Conservation (phyloP, 1,284 basidiomycete genomes). For the Microbotryum silenes-acaulis region DNA sequence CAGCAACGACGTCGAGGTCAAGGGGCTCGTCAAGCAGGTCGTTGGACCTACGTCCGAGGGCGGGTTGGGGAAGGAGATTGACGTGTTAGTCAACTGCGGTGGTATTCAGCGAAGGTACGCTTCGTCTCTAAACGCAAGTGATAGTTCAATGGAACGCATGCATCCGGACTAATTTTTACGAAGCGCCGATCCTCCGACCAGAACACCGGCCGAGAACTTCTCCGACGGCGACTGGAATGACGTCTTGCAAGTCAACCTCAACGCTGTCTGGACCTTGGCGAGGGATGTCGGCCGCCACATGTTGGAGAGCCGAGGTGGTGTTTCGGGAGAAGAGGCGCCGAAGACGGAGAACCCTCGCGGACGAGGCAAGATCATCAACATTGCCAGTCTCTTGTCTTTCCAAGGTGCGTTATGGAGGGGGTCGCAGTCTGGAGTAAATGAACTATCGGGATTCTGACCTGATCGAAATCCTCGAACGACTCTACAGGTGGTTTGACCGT, state of each 20-base stretch:
- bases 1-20: constrained; percentile 58
- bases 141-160: too few relatives aligned
- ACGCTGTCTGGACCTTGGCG: constrained; percentile 64
- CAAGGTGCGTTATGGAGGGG: constrained; percentile 47
- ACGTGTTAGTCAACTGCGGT: constrained; percentile 87
- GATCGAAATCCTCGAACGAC: not conserved
- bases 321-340: constrained; percentile 31
- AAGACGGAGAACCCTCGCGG: constrained; percentile 43
- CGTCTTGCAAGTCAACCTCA: constrained; percentile 58
- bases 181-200: constrained; percentile 23
- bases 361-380: constrained; percentile 73
- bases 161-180: too few relatives aligned
- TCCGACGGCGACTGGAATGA: constrained; percentile 82
- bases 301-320: constrained; percentile 46
- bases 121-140: too few relatives aligned
- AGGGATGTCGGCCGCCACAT: constrained; percentile 71
- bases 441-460: too few relatives aligned
- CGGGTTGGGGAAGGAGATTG: constrained; percentile 58
- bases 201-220: constrained; percentile 73
- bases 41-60: constrained; percentile 39
- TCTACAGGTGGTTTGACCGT: constrained; percentile 54
- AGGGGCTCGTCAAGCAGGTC: constrained; percentile 45
- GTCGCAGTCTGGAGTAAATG: too few relatives aligned
- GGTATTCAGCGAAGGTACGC: constrained; percentile 65
- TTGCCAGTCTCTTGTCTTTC: constrained; percentile 68